Evolutionary conservation across 192 early-diverging fungal genomes (phyloP), one percentile per base, ranked within the genome.

Genomic region (Coemansia sp.): DNA sequence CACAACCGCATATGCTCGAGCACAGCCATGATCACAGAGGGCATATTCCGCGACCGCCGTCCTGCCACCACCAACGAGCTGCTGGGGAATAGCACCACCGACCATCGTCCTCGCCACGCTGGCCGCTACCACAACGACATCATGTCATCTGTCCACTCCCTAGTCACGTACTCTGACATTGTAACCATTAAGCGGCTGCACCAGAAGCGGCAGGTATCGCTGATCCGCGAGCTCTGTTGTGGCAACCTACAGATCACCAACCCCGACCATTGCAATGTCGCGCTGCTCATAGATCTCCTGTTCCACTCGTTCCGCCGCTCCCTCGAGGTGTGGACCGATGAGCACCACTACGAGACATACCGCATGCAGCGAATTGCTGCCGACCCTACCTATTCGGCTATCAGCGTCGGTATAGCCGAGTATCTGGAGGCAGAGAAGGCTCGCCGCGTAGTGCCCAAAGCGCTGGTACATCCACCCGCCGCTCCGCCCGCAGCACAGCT

Each of bases 221-320:
- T 94, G 42, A 94, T 93, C 41, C 86, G 96, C 36, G 75, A 87
- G 45, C 95, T 94, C 61, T 88, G 91, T 38, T 97, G 92, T 90
- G 95, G 95, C 59, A 80, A 88, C 2, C 87, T 98, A 74, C 92
- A 98, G 83, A 90, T 97, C 36, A 95, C 92, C 63, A 92, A 97
- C 71, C 86, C 89, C 66, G 83, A 86, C 0, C 97, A 98, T 76
- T 94, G 92, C 82, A 93, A 96, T 59, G 95, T 99, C 83, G 86
- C 92, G 23, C 85, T 92, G 36, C 84, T 97, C 23, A 79, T 93
- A 42, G 90, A 95, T 78, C 83, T 92, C 72, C 64, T 93, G 10
- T 82, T 92, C 59, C 75, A 86, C 57, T 95, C 93, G 9, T 96
- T 95, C 82, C 85, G 96, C 75, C 88, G 92, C 64, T 93, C 95